Evolutionary conservation across 2,329 filamentous ascomycete species (phyloP), one percentile per base, ranked within the genome.

Genomic region (Xylaria sp.): DNA sequence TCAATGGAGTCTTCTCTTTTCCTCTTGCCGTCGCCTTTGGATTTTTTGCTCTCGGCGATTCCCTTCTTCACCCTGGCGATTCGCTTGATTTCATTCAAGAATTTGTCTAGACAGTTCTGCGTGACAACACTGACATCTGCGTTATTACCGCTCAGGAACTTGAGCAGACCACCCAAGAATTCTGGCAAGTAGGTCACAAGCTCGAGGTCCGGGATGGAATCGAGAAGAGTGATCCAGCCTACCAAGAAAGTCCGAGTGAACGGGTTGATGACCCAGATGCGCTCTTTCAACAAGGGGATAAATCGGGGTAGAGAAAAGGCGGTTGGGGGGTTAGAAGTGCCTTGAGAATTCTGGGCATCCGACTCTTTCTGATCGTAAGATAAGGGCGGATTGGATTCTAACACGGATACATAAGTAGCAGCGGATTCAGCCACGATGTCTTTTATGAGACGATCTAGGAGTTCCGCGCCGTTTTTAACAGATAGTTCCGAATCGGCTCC

Each of bases 361-460:
- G 72, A 65, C 55, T 85, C 83, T 70, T 84, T 84, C 50, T 81
- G 81, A 19, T 84, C 83, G 9, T 83, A 81, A 0, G 81, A 73
- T 11, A 87, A 82, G 39, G 86, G 83, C 71, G 69, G 60, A 12
- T 65, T 64, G n/a, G 67, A 62, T 64, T 97, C 92, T 27, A 99
- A 83, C 9, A 98, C 88, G 0, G 96, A 98, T 6, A 98, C 90
- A 79, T 99, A 99, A 4, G 94, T 96, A 51, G 95, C 93, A 14
- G 95, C 94, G 5, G 94, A 97, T 81, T 98, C 95, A 2, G 94
- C 92, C 3, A 98, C 94, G 69, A 98, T 97, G 75, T 98, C 94
- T 81, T 98, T 98, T 77, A 99, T 90, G 56, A 99, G 86, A 34
- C 96, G 92, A 81, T 99, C 96, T 8, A 99, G 86, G 57, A 99